A percentile compares a stretch with the other conserved stretches of the same genome.
Conservation (phyloP, 139 green algal species). For the Trebouxia sp. region DNA sequence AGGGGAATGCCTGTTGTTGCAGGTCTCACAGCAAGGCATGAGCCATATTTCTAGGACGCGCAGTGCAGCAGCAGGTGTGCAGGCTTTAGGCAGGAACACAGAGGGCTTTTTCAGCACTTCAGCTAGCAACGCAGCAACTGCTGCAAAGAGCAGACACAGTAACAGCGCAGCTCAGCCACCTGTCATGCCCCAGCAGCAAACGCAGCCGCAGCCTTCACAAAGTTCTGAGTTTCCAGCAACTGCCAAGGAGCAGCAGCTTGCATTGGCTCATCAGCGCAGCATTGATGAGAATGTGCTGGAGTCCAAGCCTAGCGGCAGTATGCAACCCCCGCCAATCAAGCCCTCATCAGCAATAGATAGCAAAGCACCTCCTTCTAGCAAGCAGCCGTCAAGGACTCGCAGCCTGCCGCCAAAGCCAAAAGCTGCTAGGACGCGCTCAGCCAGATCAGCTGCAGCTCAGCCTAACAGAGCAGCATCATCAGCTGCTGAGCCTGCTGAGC, state of each 20-base stretch:
- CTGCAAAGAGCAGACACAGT: neutral
- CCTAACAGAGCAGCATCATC: neutral
- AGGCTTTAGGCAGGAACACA: neutral
- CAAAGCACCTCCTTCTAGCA: neutral
- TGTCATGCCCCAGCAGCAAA: neutral
- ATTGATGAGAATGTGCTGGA: neutral
- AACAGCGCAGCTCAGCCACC: too few species aligned
- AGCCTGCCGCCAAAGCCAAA: neutral
- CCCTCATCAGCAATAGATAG: neutral
- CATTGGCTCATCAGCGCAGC: neutral
- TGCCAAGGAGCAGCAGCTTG: neutral
- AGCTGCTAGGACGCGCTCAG: neutral
- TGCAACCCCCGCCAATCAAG: neutral
- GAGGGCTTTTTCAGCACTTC: neutral
- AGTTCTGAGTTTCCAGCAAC: neutral
- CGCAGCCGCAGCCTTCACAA: neutral
- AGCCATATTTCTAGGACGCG: conserved; percentile 10
- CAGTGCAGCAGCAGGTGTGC: conserved; percentile 5
- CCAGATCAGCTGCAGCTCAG: neutral
- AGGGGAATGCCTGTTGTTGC: too few species aligned
- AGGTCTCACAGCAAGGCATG: too few species aligned
- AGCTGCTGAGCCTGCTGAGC: neutral
- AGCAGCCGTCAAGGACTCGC: neutral
- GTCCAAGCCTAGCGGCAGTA: neutral
- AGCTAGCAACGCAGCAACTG: neutral